These are phyloP conservation scores for Phytophthora pistaciae DNA, from an alignment of 352 stramenopile species.

Conservation along the genomic window DNA sequence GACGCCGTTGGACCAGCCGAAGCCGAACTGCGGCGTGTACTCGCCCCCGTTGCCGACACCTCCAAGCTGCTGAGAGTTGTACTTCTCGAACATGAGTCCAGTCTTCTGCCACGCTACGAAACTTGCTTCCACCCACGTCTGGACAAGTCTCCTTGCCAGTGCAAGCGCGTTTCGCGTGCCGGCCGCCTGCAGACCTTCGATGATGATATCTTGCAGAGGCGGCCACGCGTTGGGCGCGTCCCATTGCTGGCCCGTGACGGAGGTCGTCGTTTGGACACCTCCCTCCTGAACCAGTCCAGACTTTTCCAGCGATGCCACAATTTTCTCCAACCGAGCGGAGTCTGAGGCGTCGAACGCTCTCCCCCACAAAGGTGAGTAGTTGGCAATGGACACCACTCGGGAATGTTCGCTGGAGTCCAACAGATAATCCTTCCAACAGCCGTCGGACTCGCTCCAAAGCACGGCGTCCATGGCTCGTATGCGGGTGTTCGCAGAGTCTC, in stretches of 20 bases:
- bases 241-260: slow-evolving; percentile 86
- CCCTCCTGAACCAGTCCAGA: slow-evolving; percentile 70
- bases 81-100: slow-evolving; percentile 91
- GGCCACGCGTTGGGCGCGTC: slow-evolving; percentile 88
- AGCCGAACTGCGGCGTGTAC: slow-evolving; percentile 89
- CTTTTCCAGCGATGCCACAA: slow-evolving; percentile 55
- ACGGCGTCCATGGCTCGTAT: slow-evolving; percentile 66
- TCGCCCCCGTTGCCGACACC: slow-evolving; percentile 79
- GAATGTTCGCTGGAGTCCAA: slow-evolving; percentile 62
- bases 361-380: slow-evolving; percentile 85
- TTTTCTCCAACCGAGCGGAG: slow-evolving; percentile 39
- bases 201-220: slow-evolving; percentile 81
- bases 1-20: slow-evolving; percentile 88
- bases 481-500: slow-evolving; percentile 33
- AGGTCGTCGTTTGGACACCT: slow-evolving; percentile 79
- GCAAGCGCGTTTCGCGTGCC: slow-evolving; percentile 44
- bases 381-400: slow-evolving; percentile 54
- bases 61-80: slow-evolving; percentile 75
- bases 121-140: slow-evolving; percentile 71
- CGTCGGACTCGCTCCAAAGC: slow-evolving; percentile 66
- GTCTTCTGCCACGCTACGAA: slow-evolving; percentile 75
- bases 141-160: slow-evolving; percentile 57
- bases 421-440: slow-evolving; percentile 79
- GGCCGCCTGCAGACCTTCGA: slow-evolving; percentile 71
- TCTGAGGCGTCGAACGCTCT: slow-evolving; percentile 62